Evolutionary conservation across 1,284 basidiomycete species (phyloP).

Genomic region (Trametes polyzona): DNA sequence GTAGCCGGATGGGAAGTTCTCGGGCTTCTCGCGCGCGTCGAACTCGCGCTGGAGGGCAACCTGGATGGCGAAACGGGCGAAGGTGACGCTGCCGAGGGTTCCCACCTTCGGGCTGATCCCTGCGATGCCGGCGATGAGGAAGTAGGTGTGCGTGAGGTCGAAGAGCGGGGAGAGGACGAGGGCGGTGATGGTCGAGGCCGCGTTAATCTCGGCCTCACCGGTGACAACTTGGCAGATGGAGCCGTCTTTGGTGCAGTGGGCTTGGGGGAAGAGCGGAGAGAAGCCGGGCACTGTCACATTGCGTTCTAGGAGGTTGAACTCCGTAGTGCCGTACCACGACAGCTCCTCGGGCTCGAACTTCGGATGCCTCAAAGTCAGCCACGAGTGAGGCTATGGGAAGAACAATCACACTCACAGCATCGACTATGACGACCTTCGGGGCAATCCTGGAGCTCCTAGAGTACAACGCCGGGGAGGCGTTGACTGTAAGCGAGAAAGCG

Average conservation of each 20-base stretch:
- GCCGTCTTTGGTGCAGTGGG: slow-evolving; percentile 43
- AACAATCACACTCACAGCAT: slow-evolving; percentile 13
- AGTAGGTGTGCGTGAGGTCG: slow-evolving; percentile 50
- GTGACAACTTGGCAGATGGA: slow-evolving; percentile 45
- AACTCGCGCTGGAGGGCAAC: slow-evolving; percentile 51
- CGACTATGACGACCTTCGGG: slow-evolving; percentile 24
- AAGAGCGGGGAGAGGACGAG: slow-evolving; percentile 42
- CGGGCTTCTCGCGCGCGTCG: slow-evolving; percentile 48
- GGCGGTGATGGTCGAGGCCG: slow-evolving; percentile 44
- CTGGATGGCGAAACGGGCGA: slow-evolving; percentile 50
- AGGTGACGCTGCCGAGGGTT: slow-evolving; percentile 47
- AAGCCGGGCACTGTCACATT: slow-evolving; percentile 44
- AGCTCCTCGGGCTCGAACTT: slow-evolving; percentile 23
- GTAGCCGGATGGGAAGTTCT: slow-evolving; percentile 48
- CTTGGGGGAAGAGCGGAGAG: slow-evolving; percentile 47
- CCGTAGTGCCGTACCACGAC: slow-evolving; percentile 25
- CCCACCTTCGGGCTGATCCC: slow-evolving; percentile 47
- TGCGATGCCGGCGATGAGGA: slow-evolving; percentile 51
- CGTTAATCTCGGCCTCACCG: slow-evolving; percentile 51
- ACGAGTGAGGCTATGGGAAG: neutral
- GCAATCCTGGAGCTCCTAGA: slow-evolving; percentile 6
- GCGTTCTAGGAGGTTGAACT: slow-evolving; percentile 40
- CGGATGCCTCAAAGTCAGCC: neutral
- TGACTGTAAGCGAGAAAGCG: too few species aligned
- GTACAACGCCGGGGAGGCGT: too few species aligned